Percentiles rank a stretch among this genome's conserved stretches.
Evolutionary conservation across 371 early-diverging fungal species (phyloP).

Genomic region (Rhizopus arrhizus): DNA sequence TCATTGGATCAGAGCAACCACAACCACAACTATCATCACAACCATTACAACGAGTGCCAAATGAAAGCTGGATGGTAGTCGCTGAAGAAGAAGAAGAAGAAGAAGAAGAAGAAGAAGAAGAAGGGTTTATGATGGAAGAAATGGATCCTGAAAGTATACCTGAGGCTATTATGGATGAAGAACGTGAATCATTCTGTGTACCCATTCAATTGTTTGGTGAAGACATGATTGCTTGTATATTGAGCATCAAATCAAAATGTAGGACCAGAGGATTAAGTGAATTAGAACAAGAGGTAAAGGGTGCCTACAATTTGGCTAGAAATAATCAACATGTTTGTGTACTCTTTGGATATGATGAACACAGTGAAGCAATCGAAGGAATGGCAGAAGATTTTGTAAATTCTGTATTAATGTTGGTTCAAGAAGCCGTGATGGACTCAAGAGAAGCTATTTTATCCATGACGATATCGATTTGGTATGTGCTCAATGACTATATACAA

Average conservation of each 20-base stretch:
- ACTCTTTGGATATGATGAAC: slow-evolving; percentile 4
- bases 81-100: not conserved
- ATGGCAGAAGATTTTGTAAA: slow-evolving; percentile 40
- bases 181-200: slow-evolving; percentile 46
- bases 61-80: slow-evolving; percentile 5
- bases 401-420: slow-evolving; percentile 63
- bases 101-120: not conserved
- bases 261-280: slow-evolving; percentile 54
- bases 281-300: slow-evolving; percentile 40
- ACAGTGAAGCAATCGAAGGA: not conserved
- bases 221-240: slow-evolving; percentile 48
- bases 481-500: slow-evolving; percentile 41
- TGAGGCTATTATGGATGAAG: slow-evolving; percentile 59
- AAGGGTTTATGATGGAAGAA: not conserved
- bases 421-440: slow-evolving; percentile 64
- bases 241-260: slow-evolving; percentile 55
- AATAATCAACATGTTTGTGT: slow-evolving; percentile 10
- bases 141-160: slow-evolving; percentile 43
- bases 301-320: slow-evolving; percentile 20
- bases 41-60: not conserved
- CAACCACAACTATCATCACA: slow-evolving; percentile 3
- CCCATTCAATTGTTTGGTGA: slow-evolving; percentile 58
- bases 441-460: slow-evolving; percentile 60
- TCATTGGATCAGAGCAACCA: not conserved
- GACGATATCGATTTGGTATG: slow-evolving; percentile 58